Conservation (phyloP, 805 yeast genomes). For the Candida vartiovaarae region DNA sequence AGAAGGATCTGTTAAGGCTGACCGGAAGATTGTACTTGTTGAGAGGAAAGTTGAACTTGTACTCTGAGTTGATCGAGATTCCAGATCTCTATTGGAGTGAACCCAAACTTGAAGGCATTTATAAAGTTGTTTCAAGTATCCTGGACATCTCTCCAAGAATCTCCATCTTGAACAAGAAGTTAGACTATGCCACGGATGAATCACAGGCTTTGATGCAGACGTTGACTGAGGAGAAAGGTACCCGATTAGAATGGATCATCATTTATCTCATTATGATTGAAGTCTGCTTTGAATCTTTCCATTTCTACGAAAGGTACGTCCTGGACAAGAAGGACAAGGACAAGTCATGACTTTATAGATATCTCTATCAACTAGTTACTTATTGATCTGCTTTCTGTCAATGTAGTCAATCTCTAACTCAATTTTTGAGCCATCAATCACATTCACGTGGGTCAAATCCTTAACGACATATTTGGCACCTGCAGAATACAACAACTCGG, state of each 20-base stretch:
- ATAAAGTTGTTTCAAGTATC: slow-evolving; percentile 59
- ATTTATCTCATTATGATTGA: slow-evolving; percentile 78
- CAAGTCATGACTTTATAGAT: not conserved
- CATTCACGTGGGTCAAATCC: slow-evolving; percentile 40
- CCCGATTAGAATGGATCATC: slow-evolving; percentile 83
- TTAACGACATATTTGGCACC: slow-evolving; percentile 82
- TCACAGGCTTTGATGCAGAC: slow-evolving; percentile 71
- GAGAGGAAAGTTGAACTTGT: slow-evolving; percentile 76
- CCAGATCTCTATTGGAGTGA: slow-evolving; percentile 94
- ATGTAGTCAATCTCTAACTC: slow-evolving; percentile 19
- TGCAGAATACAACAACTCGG: slow-evolving; percentile 40
- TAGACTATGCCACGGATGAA: slow-evolving; percentile 89
- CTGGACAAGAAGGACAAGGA: slow-evolving; percentile 6
- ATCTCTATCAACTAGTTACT: not conserved
- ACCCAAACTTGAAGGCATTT: slow-evolving; percentile 73
- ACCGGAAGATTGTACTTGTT: slow-evolving; percentile 73
- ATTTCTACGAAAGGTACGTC: slow-evolving; percentile 52
- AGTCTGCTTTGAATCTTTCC: slow-evolving; percentile 73
- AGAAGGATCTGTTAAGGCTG: slow-evolving; percentile 53
- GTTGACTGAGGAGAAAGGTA: slow-evolving; percentile 66
- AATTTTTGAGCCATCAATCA: slow-evolving; percentile 19
- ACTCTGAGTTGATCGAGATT: slow-evolving; percentile 83
- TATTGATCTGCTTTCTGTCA: slow-evolving; percentile 4
- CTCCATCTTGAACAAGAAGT: slow-evolving; percentile 69
- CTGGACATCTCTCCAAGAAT: slow-evolving; percentile 77